Evolutionary conservation across 495 filamentous ascomycete species (phyloP), one percentile per base, ranked within the genome.

Genomic region (Trypethelium eluteriae): DNA sequence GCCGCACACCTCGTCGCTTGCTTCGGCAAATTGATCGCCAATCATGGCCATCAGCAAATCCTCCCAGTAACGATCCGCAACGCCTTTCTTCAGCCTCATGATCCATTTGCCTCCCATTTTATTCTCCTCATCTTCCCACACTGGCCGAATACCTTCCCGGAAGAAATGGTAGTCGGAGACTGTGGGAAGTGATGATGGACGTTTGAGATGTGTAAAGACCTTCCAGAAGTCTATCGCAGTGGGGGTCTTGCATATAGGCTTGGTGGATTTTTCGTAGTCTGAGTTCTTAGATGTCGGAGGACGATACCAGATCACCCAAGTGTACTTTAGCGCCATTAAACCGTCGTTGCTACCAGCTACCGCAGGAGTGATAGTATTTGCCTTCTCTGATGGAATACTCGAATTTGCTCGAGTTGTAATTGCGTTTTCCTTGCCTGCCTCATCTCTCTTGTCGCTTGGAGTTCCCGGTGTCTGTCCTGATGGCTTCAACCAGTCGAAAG

Each of bases 111-210:
- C 94, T 63, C 94, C 94, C 64, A 86, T 84, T 79, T 91, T 96
- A 79, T 98, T 98, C 71, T 93, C 92, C 63, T 96, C 91, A 72
- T 98, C 94, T 78, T 98, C 94, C 94, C 94, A 98, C 73, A 98
- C 94, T 46, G 94, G 94, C 67, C 94, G 86, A 38, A 98, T 92
- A 61, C 92, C 95, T 73, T 95, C 92, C 81, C 94, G 95, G 80
- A 98, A 98, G 64, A 98, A 88, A 75, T 98, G 95, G 75, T 97
- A 98, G 74, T 98, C 94, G 14, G 92, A 96, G 38, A 98, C 94
- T 32, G 92, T 87, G 10, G 94, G 94, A 62, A 98, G 81, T 14
- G 84, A 79, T 50, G 90, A 96, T 2, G 94, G 95, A 18, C 90
- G 86, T 76, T 95, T 96, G 62, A 98, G 82, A 75, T 98, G 93